Percentiles rank a stretch among this genome's conserved stretches.
Conservation (phyloP, 192 early-diverging fungal species). For the Phycomyces blakesleeanus region DNA sequence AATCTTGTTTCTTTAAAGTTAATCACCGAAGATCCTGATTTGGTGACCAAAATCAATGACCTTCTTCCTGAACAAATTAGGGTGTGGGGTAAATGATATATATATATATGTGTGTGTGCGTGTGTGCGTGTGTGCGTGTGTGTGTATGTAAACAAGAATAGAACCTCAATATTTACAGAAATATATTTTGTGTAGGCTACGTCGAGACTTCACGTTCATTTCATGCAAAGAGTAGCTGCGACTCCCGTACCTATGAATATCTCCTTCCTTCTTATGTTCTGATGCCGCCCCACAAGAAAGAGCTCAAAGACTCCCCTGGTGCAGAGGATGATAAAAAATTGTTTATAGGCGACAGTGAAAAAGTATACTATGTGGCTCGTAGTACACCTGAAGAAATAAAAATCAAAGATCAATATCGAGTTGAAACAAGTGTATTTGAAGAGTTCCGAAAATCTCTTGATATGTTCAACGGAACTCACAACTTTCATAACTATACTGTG, state of each 20-base stretch:
- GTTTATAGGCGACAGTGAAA: background rate
- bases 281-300: conserved; percentile 26
- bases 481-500: conserved; percentile 95
- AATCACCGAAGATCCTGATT: conserved; percentile 70
- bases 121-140: too few relatives aligned
- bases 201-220: conserved; percentile 71
- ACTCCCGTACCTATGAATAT: conserved; percentile 96
- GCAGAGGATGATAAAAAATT: conserved; percentile 8
- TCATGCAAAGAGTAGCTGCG: conserved; percentile 88
- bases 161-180: background rate
- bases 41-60: conserved; percentile 79
- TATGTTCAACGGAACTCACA: conserved; percentile 82
- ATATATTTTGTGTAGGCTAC: conserved; percentile 45
- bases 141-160: too few relatives aligned
- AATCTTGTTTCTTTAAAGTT: conserved; percentile 94
- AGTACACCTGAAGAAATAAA: conserved; percentile 57
- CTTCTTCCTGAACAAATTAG: conserved; percentile 85
- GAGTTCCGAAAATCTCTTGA: conserved; percentile 64
- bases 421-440: conserved; percentile 54
- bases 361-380: background rate
- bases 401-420: conserved; percentile 59
- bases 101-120: too few relatives aligned
- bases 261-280: conserved; percentile 90
- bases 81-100: conserved; percentile 68
- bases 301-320: background rate